These are phyloP conservation scores for Trichosporon sp. DNA, from an alignment of 1,284 basidiomycete genomes.

Conservation along the genomic window DNA sequence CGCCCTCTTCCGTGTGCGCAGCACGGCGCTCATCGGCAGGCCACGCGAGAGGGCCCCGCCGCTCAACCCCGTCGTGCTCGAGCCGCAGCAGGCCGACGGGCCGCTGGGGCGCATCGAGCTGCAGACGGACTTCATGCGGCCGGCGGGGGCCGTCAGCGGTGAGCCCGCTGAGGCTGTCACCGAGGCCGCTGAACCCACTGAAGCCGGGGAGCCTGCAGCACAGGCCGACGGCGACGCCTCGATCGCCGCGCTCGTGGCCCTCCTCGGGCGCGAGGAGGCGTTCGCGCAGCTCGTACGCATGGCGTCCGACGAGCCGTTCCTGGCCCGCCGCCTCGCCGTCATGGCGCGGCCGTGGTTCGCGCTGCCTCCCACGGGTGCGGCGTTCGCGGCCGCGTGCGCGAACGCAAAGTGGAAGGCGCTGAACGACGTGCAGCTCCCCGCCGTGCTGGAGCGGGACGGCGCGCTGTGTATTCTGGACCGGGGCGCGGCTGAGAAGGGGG, in stretches of 20 bases:
- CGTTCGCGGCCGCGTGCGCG: slow-evolving; percentile 15
- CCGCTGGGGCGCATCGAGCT: background rate
- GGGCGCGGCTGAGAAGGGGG: background rate
- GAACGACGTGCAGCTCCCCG: background rate
- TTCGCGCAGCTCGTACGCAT: background rate
- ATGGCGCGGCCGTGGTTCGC: background rate
- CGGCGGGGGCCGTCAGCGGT: no score
- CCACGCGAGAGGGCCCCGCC: background rate
- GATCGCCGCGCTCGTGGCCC: slow-evolving; percentile 1
- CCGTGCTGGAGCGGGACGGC: background rate
- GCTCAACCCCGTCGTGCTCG: background rate
- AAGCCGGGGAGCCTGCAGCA: background rate
- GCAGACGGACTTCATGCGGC: background rate
- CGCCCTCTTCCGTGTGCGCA: background rate
- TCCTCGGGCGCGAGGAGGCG: background rate
- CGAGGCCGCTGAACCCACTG: background rate
- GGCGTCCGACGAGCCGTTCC: background rate
- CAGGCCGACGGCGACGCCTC: background rate
- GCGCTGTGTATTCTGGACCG: background rate
- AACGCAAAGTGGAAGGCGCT: slow-evolving; percentile 17
- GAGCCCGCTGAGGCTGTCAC: background rate
- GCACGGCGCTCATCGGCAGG: background rate
- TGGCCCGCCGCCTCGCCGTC: slow-evolving; percentile 14
- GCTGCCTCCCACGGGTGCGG: background rate
- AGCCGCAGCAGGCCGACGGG: background rate